Evolutionary conservation across 768 basidiomycete species (phyloP).

Genomic region (Hypholoma sublateritium): DNA sequence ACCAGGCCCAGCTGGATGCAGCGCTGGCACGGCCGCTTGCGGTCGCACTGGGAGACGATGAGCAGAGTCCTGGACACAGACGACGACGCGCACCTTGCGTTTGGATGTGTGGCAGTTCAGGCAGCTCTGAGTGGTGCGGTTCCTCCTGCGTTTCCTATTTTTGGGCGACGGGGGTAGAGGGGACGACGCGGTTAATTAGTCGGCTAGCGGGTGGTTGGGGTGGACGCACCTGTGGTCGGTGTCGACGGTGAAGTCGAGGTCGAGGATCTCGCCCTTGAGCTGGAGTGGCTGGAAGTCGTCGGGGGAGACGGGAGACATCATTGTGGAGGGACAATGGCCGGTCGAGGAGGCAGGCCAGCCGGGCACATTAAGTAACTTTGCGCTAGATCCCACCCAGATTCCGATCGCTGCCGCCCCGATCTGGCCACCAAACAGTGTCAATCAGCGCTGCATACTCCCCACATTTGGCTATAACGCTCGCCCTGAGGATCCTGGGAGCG

Average conservation of each 20-base stretch:
- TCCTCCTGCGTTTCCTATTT: slow-evolving; percentile 81
- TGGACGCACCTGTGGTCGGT: slow-evolving; percentile 58
- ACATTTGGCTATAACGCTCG: slow-evolving; percentile 28
- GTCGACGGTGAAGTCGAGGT: slow-evolving; percentile 72
- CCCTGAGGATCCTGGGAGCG: slow-evolving; percentile 39
- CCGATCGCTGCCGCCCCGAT: slow-evolving; percentile 12
- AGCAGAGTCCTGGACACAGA: slow-evolving; percentile 12
- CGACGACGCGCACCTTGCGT: slow-evolving; percentile 63
- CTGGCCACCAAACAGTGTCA: slow-evolving; percentile 26
- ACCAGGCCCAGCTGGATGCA: slow-evolving; percentile 90
- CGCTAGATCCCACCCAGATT: slow-evolving; percentile 27
- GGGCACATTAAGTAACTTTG: slow-evolving; percentile 57
- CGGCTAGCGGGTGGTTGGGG: slow-evolving; percentile 33
- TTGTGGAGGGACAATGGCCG: slow-evolving; percentile 46
- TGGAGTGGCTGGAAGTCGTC: slow-evolving; percentile 57
- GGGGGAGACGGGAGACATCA: slow-evolving; percentile 56
- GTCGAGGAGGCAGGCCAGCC: slow-evolving; percentile 48
- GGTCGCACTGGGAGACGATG: slow-evolving; percentile 65
- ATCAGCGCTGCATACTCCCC: slow-evolving; percentile 21
- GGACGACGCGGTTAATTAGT: slow-evolving; percentile 47
- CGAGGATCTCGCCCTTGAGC: slow-evolving; percentile 76
- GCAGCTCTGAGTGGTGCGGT: slow-evolving; percentile 89
- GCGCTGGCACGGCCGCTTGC: slow-evolving; percentile 87
- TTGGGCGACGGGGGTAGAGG: slow-evolving; percentile 45
- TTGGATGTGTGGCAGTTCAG: slow-evolving; percentile 93